Evolutionary conservation across 495 filamentous ascomycete genomes (phyloP), one percentile per base, ranked within the genome.

Genomic region (Umbilicaria muhlenbergii): DNA sequence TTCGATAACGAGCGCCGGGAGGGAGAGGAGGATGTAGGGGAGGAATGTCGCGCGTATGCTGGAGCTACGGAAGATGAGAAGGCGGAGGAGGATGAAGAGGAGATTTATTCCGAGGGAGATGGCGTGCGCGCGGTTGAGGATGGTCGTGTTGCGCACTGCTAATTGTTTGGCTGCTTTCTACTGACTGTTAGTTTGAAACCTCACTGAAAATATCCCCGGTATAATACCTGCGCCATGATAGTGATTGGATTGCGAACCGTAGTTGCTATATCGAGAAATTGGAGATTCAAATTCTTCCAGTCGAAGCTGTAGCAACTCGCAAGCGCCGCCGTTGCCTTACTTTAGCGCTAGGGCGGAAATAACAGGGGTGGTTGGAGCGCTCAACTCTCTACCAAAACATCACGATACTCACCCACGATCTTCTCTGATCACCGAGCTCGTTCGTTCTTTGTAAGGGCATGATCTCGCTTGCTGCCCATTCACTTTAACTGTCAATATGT

Each of bases 101-200:
- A 57, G 51, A 58, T 95, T 87, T 41, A 89, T 59, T 38, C 59
- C 53, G 44, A 81, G 65, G 14, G 82, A 77, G 47, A 81, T 80
- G 32, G 82, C 62, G 55, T 91, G 89, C 15, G 86, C 83, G 53
- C 80, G 83, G 50, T 78, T 79, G 38, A 98, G 77, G 34, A 75
- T 62, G 16, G 69, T 58, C 39, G 71, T 62, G 62, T 98, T 98
- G 65, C 80, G 73, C 39, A 80, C 76, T 8, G 91, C 92, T 39
- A 86, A 77, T 50, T 86, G 78, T 69, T 98, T 98, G 58, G 81
- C 77, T 47, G 92, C 87, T 83, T 94, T 98, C 73, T 96, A 68
- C 34, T 21, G 5, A 10, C 8, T 28, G 24, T 28, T 10, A 28
- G 6, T 7, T 10, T 28, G 8, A 28, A 1, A 6, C 24, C 24